Evolutionary conservation across 2,329 filamentous ascomycete genomes (phyloP), one percentile per base, ranked within the genome.

Genomic region (Hypoxylon sp.): DNA sequence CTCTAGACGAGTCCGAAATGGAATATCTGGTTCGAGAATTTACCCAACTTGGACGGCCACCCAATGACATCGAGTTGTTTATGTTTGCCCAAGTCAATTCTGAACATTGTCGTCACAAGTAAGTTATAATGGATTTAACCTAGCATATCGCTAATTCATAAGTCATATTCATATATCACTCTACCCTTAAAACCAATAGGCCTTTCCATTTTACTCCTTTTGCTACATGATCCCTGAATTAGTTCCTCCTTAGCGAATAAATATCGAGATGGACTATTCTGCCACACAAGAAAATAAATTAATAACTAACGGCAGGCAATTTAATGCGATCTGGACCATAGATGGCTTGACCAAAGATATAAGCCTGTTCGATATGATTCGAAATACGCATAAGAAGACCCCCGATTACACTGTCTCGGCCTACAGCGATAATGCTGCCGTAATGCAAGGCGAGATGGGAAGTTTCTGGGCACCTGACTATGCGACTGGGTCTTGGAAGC

Each of bases 61-160:
- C 86, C 79, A 91, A 94, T 67, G 96, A 98, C 79, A 93, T 98
- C 48, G 96, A 99, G 82, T 86, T 98, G 22, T 98, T 98, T 86
- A 98, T 98, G 96, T 99, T 98, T 80, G 95, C 95, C 14, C 96
- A 99, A 82, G 95, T 99, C 79, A 98, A 98, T 84, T 98, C 95
- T 2, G 96, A 99, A 85, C 95, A 98, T 59, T 77, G 75, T 63
- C 74, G 75, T 10, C 75, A 78, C 47, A 74, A 73, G 59, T 70
- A 70, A 71, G 69, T 67, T 10, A 58, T 50, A 31, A 54, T 51
- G 22, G 5, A 26, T 37, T 9, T 42, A 31, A 10, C 11, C 29
- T 57, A 14, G 31, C 29, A 37, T 10, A 5, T 48, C 22, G 2
- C 46, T 57, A n/a, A 26, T 51, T 24, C 10, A 26, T 22, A 19